These are phyloP conservation scores for Malus domestica DNA, from an alignment of 306 rosid species.

Conservation along the genomic window DNA sequence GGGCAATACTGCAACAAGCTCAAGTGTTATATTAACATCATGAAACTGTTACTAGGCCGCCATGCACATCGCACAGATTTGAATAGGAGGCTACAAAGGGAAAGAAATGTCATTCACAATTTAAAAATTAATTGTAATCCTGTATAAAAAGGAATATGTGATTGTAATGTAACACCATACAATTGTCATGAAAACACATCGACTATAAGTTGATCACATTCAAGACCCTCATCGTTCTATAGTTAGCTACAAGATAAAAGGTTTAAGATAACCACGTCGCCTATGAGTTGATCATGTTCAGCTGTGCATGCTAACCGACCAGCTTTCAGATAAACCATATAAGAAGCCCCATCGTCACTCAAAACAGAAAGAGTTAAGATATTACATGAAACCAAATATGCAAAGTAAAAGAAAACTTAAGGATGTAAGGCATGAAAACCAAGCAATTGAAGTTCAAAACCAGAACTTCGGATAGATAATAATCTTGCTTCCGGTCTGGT, in stretches of 20 bases:
- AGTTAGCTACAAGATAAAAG: neutral
- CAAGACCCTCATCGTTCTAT: neutral
- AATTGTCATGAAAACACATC: neutral
- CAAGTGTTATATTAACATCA: conserved; percentile 4
- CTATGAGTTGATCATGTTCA: neutral
- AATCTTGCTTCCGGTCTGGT: no score
- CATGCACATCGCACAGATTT: neutral
- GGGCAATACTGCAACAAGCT: conserved; percentile 60
- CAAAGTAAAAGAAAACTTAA: neutral
- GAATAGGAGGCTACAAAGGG: conserved; percentile 5
- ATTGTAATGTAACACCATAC: neutral
- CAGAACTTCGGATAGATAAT: no score
- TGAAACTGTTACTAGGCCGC: conserved; percentile 17
- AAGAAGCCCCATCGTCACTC: neutral
- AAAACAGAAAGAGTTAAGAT: neutral
- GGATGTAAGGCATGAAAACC: neutral
- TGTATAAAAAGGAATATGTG: neutral
- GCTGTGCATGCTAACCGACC: neutral
- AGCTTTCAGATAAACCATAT: neutral
- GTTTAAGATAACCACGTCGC: neutral
- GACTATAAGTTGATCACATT: neutral
- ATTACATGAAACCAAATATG: neutral
- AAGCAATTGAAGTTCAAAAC: no score
- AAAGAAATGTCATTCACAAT: conserved; percentile 1
- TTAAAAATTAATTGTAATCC: conserved; percentile 1